phyloP scores from a whole-genome alignment of 768 basidiomycete genomes.

The Suillus weaverae region DNA sequence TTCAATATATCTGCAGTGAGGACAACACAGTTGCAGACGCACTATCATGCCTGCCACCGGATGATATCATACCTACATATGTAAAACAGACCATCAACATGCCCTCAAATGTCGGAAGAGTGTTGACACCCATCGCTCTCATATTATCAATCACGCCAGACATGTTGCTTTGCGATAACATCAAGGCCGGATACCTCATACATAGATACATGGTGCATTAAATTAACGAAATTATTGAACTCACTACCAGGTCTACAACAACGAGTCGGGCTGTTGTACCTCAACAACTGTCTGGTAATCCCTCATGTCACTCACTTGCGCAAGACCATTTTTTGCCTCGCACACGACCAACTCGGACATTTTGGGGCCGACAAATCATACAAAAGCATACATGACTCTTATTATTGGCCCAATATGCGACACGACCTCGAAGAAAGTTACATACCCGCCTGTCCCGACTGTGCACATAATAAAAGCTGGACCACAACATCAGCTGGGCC shows the following conservation, averaged over 20 bases:
- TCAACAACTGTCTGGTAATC: slow-evolving; percentile 17
- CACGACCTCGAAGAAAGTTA: slow-evolving; percentile 6
- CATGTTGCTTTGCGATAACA: neutral
- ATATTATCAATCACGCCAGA: neutral
- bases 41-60: no score
- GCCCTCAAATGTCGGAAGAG: no score
- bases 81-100: no score
- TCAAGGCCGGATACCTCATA: neutral
- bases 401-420: no score
- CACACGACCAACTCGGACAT: slow-evolving; percentile 8
- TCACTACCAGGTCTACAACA: neutral
- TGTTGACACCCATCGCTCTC: fast-evolving
- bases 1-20: no score
- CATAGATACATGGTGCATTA: neutral
- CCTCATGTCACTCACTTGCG: slow-evolving; percentile 21
- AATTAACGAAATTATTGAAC: neutral
- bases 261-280: slow-evolving; percentile 22
- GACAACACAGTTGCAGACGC: no score
- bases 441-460: slow-evolving; percentile 25
- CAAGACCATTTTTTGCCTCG: neutral
- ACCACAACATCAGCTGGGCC: slow-evolving; percentile 19
- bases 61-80: fast-evolving
- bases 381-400: no score
- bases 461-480: slow-evolving; percentile 33
- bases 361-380: no score